phyloP scores from a whole-genome alignment of 192 early-diverging fungal genomes.

The Neocallimastix lanati region DNA sequence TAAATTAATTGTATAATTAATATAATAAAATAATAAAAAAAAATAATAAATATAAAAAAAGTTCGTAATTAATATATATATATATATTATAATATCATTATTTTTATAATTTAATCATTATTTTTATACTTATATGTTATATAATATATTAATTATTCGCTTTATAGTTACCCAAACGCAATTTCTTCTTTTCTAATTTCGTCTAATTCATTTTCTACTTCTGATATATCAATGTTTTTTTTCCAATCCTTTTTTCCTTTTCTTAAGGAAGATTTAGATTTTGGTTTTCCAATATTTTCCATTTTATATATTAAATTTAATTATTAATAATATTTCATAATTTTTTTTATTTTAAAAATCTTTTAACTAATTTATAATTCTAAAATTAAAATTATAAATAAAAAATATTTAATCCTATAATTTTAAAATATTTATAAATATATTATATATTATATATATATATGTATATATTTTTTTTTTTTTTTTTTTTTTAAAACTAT shows the following conservation, averaged over 20 bases:
- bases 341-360: too few species aligned
- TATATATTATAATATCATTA: not conserved
- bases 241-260: constrained; percentile 87
- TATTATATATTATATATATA: too few species aligned
- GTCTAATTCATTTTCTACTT: constrained; percentile 58
- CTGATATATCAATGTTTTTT: constrained; percentile 70
- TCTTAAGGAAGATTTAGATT: constrained; percentile 8
- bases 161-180: constrained; percentile 46
- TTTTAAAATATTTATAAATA: too few species aligned
- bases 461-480: too few species aligned
- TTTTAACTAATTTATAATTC: too few species aligned
- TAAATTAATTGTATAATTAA: not conserved
- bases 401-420: too few species aligned
- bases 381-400: too few species aligned
- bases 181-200: constrained; percentile 48
- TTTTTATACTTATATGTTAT: too few species aligned
- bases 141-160: too few species aligned
- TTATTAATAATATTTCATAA: too few species aligned
- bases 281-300: not conserved
- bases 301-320: not conserved
- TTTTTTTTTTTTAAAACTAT: too few species aligned
- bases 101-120: not conserved
- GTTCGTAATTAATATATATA: not conserved
- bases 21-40: not conserved
- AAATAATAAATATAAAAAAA: too few species aligned